Evolutionary conservation across 441 rosid species (phyloP).

Genomic region (Jatropha multifida): DNA sequence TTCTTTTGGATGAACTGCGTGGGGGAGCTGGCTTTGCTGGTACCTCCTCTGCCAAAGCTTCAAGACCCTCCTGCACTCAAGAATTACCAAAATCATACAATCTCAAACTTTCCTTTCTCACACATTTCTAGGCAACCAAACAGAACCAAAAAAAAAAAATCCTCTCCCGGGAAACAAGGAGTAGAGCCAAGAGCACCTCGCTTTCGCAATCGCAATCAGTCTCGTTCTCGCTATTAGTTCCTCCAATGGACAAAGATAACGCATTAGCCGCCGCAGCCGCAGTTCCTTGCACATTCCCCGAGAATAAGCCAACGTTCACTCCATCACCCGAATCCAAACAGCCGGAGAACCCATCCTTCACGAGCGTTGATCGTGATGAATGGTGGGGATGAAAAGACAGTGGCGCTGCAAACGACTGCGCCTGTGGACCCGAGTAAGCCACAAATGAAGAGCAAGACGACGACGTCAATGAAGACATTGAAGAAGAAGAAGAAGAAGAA

Average conservation of each 20-base stretch:
- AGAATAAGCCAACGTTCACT: slow-evolving; percentile 26
- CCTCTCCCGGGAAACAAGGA: not conserved
- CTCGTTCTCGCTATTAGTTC: slow-evolving; percentile 51
- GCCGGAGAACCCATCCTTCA: slow-evolving; percentile 22
- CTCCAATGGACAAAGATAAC: slow-evolving; percentile 52
- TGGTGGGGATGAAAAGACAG: slow-evolving; percentile 13
- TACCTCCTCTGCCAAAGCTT: slow-evolving; percentile 54
- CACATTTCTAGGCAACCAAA: slow-evolving; percentile 18
- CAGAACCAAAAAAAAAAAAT: slow-evolving; percentile 5
- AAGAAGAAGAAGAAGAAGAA: slow-evolving; percentile 41
- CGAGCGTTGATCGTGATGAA: slow-evolving; percentile 8
- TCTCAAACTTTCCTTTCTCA: not conserved
- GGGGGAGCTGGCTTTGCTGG: slow-evolving; percentile 44
- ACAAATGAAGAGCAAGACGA: slow-evolving; percentile 10
- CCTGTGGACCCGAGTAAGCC: slow-evolving; percentile 17
- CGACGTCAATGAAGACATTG: slow-evolving; percentile 1
- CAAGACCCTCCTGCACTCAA: slow-evolving; percentile 56
- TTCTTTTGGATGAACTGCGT: slow-evolving; percentile 64
- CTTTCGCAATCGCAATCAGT: slow-evolving; percentile 65
- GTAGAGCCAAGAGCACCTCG: slow-evolving; percentile 46
- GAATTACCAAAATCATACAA: not conserved
- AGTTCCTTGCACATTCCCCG: slow-evolving; percentile 30
- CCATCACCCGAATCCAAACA: slow-evolving; percentile 23
- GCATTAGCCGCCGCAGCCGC: slow-evolving; percentile 32
- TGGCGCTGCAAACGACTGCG: slow-evolving; percentile 25